Evolutionary conservation across 176 grass and related monocot genomes (phyloP).

Genomic region (Aegilops tauschii): DNA sequence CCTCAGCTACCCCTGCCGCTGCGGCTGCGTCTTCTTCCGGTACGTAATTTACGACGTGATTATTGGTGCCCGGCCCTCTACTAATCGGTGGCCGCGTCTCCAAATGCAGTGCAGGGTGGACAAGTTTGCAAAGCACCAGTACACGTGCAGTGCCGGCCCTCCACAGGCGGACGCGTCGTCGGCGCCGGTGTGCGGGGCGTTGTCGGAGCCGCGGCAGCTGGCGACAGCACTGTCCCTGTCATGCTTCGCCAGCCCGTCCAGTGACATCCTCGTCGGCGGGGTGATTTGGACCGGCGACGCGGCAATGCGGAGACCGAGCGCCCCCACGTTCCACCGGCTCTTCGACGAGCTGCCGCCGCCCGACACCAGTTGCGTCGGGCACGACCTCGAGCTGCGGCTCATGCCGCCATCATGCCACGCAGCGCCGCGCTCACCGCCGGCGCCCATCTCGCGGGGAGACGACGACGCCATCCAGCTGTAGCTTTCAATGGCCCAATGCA

Average conservation of each 20-base stretch:
- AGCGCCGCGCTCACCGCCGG: neutral
- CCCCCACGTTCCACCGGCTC: neutral
- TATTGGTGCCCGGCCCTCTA: neutral
- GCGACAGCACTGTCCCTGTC: conserved; percentile 2
- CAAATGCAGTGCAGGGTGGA: conserved; percentile 54
- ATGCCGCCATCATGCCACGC: conserved; percentile 33
- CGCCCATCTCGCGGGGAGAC: neutral
- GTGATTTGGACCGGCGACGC: conserved; percentile 28
- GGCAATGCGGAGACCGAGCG: too few relatives aligned
- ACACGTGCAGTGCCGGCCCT: conserved; percentile 50
- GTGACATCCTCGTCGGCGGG: neutral
- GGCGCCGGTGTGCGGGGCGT: conserved; percentile 34
- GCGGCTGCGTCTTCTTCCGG: conserved; percentile 84
- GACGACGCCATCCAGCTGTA: conserved; percentile 31
- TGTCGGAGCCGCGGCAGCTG: neutral
- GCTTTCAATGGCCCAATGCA: conserved; percentile 51
- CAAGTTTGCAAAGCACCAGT: conserved; percentile 85
- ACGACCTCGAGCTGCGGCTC: conserved; percentile 63
- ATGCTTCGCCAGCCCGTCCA: conserved; percentile 42
- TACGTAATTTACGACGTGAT: neutral
- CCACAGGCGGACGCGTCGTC: neutral
- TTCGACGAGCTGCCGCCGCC: neutral
- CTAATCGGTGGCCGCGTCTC: neutral
- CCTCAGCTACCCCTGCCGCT: conserved; percentile 60
- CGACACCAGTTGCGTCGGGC: too few relatives aligned